Evolutionary conservation across 768 basidiomycete species (phyloP), one percentile per base, ranked within the genome.

Genomic region (Boletus vinaceobasis): DNA sequence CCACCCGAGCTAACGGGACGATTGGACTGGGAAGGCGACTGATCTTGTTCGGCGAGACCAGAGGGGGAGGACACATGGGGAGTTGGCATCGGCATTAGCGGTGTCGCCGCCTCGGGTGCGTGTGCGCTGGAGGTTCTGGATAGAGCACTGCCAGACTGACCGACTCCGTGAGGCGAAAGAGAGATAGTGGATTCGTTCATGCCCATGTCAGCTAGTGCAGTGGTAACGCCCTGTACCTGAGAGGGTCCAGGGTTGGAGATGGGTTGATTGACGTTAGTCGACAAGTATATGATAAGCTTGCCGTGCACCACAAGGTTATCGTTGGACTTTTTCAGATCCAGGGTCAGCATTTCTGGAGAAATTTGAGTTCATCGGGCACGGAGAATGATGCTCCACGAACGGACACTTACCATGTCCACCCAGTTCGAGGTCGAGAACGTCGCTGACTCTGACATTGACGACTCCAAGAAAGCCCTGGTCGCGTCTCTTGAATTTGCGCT

Each of bases 381-480:
- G 3, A 19, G 23, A 33, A 35, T 19, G 17, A 39, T 15, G 15
- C n/a, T 69, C 5, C 6, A 32, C 21, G 27, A 29, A 31, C 7
- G 19, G 45, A 71, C 60, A 73, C 86, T 70, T 66, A 97, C 96
- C 95, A 72, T 98, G 94, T 17, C 92, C 90, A 46, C 90, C 94
- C 19, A 95, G 73, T 57, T 96, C 93, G 53, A 98, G 79, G 72
- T 98, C 97, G 42, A 98, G 76, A 23, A 88, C 88, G 72, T 94
- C 90, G 68, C 86, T 83, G 57, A 98, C 92, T 61, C 88, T 83
- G 60, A 98, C 82, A 69, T 99, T 99, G 63, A 98, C 95, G 14
- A 98, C 96, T 35, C 97, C 97, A 50, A 99, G 77, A 73, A 99
- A 99, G 2, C 97, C 97, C 70, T 98, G 97, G 70, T 99, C 97